phyloP scores from a whole-genome alignment of 2,329 filamentous ascomycete species.

The Fusarium sp. region DNA sequence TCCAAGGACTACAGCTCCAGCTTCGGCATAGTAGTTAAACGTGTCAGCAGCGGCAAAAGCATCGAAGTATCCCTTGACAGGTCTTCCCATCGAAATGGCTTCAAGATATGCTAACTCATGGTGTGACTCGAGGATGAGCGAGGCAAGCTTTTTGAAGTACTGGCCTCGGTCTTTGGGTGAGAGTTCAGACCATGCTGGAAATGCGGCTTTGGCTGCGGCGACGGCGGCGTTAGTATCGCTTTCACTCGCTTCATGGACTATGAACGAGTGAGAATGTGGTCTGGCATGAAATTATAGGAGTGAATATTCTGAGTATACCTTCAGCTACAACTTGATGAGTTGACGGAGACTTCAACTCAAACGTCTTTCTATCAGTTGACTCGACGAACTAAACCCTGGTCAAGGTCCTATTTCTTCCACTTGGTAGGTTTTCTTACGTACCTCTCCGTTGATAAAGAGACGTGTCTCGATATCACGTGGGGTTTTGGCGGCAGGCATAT shows the following conservation, averaged over 20 bases:
- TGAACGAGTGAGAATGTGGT: neutral
- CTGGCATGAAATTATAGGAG: fast-evolving
- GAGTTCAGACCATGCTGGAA: slow-evolving; percentile 57
- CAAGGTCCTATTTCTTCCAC: fast-evolving
- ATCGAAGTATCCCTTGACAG: slow-evolving; percentile 9
- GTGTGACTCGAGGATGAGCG: slow-evolving; percentile 52
- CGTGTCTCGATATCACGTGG: neutral
- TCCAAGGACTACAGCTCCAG: slow-evolving; percentile 54
- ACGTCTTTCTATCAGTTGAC: neutral
- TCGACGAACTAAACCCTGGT: neutral
- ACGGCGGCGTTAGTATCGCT: slow-evolving; percentile 61
- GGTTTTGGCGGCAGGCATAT: neutral
- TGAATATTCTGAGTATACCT: neutral
- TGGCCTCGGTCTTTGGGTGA: slow-evolving; percentile 52
- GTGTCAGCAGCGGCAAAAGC: slow-evolving; percentile 54
- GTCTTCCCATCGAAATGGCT: slow-evolving; percentile 21
- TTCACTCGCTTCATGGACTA: slow-evolving; percentile 22
- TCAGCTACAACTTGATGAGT: neutral
- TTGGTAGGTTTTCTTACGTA: fast-evolving
- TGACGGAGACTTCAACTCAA: neutral
- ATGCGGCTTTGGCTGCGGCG: slow-evolving; percentile 59
- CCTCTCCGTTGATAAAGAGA: neutral
- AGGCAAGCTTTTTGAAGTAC: slow-evolving; percentile 58
- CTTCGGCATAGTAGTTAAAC: slow-evolving; percentile 56
- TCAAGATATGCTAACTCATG: slow-evolving; percentile 52